A percentile compares a stretch with the other conserved stretches of the same genome.
phyloP scores from a whole-genome alignment of 352 stramenopile species.

The Pythium pyrilobum region DNA sequence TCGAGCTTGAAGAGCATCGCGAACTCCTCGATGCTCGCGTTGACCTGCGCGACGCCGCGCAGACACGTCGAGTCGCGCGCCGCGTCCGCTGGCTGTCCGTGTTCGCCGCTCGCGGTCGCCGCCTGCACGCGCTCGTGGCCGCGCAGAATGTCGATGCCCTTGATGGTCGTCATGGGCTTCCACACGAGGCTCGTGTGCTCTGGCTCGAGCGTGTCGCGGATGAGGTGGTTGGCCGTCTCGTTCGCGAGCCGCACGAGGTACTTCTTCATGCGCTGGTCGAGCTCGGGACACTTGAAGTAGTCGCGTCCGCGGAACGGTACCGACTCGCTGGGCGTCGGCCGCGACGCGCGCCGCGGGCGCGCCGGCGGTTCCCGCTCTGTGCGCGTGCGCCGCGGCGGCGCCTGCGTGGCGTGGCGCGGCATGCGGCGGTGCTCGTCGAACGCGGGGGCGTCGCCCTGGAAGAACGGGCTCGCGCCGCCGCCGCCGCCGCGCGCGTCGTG shows the following conservation, averaged over 20 bases:
- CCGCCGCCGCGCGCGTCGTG: no score
- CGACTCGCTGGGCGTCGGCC: neutral
- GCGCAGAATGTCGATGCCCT: conserved; percentile 55
- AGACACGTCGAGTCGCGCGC: conserved; percentile 44
- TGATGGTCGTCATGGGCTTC: conserved; percentile 36
- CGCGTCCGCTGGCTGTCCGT: neutral
- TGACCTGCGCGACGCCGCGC: conserved; percentile 60
- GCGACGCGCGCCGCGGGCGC: no score
- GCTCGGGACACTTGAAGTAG: conserved; percentile 50
- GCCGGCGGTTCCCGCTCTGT: no score
- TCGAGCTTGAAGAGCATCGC: conserved; percentile 80
- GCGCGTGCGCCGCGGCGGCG: no score
- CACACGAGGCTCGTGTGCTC: conserved; percentile 46
- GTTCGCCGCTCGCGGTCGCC: neutral
- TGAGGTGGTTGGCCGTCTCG: conserved; percentile 77
- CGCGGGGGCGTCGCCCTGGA: no score
- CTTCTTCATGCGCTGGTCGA: conserved; percentile 71
- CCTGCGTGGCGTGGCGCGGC: no score
- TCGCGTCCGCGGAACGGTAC: conserved; percentile 33
- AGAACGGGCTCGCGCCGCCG: no score
- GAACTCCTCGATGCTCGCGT: conserved; percentile 81
- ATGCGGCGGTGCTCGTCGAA: no score
- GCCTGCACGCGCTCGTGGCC: conserved; percentile 28
- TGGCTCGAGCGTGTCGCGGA: conserved; percentile 57
- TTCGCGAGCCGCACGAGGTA: conserved; percentile 74